A percentile compares a stretch with the other conserved stretches of the same genome.
Evolutionary conservation across 2,329 filamentous ascomycete species (phyloP).

Genomic region (Arthrobotrys pseudoclavata): DNA sequence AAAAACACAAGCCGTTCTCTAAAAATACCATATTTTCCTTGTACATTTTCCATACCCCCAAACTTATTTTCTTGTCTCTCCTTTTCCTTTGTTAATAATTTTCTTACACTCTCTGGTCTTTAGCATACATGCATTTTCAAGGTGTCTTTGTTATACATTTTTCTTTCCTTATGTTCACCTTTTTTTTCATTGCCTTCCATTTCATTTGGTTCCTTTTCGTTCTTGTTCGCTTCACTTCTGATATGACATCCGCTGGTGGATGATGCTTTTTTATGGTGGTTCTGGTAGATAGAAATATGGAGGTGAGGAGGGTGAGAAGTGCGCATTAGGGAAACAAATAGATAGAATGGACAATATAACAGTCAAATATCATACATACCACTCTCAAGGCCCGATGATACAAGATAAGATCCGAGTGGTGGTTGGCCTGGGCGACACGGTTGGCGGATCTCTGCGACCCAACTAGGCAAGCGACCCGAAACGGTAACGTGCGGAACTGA

Average conservation of each 20-base stretch:
- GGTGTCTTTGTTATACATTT: conserved; percentile 33
- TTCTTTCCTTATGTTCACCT: conserved; percentile 21
- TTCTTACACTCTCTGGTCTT: conserved; percentile 8
- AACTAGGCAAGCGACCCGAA: conserved; percentile 47
- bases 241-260: conserved; percentile 43
- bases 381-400: background rate
- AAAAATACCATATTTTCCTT: conserved; percentile 8
- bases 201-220: conserved; percentile 17
- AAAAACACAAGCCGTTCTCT: conserved; percentile 27
- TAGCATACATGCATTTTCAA: conserved; percentile 42
- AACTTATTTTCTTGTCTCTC: conserved; percentile 14
- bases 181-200: background rate
- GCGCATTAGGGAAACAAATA: conserved; percentile 3
- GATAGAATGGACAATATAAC: conserved; percentile 28
- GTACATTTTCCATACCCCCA: conserved; percentile 15
- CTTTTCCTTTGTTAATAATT: conserved; percentile 45
- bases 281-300: background rate
- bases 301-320: background rate
- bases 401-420: background rate
- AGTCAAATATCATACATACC: background rate
- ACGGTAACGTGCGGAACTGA: conserved; percentile 25
- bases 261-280: conserved; percentile 17
- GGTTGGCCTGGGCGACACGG: background rate
- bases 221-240: conserved; percentile 2
- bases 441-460: conserved; percentile 16